A percentile compares a stretch with the other conserved stretches of the same genome.
Evolutionary conservation across 257 asterid genomes (phyloP).

Genomic region (Orobanche coerulescens): DNA sequence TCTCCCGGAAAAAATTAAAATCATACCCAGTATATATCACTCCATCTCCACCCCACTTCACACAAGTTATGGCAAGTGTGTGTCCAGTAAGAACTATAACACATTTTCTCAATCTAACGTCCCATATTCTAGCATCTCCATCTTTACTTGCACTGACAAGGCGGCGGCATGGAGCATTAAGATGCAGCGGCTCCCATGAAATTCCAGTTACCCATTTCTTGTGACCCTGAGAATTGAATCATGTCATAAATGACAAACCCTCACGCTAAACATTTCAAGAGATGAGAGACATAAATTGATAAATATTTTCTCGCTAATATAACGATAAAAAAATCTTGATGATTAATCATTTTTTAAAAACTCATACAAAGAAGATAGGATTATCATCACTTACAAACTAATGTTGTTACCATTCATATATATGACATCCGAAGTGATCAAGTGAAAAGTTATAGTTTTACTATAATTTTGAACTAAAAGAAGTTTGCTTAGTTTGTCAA

Average conservation of each 20-base stretch:
- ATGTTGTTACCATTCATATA: too few relatives aligned
- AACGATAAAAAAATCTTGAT: background rate
- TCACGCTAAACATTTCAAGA: constrained; percentile 1
- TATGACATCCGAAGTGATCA: too few relatives aligned
- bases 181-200: constrained; percentile 97
- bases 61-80: constrained; percentile 90
- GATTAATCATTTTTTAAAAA: constrained; percentile 1
- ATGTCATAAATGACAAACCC: constrained; percentile 14
- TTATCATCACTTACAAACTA: background rate
- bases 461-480: too few relatives aligned
- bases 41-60: constrained; percentile 99
- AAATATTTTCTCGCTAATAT: background rate
- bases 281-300: constrained; percentile 5
- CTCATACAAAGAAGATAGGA: constrained; percentile 1
- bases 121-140: constrained; percentile 99
- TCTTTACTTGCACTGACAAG: constrained; percentile 96
- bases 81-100: constrained; percentile 75
- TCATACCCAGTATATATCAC: constrained; percentile 85
- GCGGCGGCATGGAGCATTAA: constrained; percentile 83
- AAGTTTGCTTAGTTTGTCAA: too few relatives aligned
- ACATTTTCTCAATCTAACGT: constrained; percentile 58
- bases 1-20: constrained; percentile 4
- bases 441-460: too few relatives aligned
- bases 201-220: constrained; percentile 98
- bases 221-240: constrained; percentile 64